Base-by-base conservation (phyloP, 75 land plant species). In the Cupressus sempervirens region DNA sequence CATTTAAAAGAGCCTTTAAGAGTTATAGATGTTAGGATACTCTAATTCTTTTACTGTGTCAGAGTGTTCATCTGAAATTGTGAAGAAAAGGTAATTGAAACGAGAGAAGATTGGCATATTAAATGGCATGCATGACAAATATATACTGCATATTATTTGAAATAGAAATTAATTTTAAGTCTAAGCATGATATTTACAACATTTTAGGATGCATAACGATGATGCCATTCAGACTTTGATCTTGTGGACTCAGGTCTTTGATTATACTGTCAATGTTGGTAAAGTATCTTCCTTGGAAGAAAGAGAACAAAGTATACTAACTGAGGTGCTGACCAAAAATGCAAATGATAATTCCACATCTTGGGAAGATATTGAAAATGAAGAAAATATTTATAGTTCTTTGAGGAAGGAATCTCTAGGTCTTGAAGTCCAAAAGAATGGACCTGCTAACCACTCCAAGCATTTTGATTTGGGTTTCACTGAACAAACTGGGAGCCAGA, bases 211-310 rank as follows among this genome's bases (percentile, higher is more conserved):
- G 48, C 46, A 70, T 70, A 7, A 70, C 0, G 65, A 29, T 70
- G 34, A 70, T 70, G 73, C 11, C 73, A 70, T 77, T 77, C 45
- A 77, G 43, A 43, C 26, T 77, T 46, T 41, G 3, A 8, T 77
- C 46, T 43, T 77, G 20, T 77, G 80, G 46, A 77, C 3, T 40
- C 48, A 77, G 80, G 80, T 43, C 46, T 26, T 77, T 77, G 80
- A 77, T 26, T 18, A 38, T 43, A 23, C 14, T 77, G 29, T 77
- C 15, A 46, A 38, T 10, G 9, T 26, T 41, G 80, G 43, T 77
- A 46, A 43, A 23, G 0, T 18, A 7, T 76, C n/a, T 15, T 41
- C 45, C n/a, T 23, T 43, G 80, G 41, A 77, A 23, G n/a, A 13
- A 9, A 41, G 48, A 43, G 80, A 26, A 40, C 45, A 43, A 77